Evolutionary conservation across 176 grass and related monocot genomes (phyloP).

Genomic region (Puya raimondii): DNA sequence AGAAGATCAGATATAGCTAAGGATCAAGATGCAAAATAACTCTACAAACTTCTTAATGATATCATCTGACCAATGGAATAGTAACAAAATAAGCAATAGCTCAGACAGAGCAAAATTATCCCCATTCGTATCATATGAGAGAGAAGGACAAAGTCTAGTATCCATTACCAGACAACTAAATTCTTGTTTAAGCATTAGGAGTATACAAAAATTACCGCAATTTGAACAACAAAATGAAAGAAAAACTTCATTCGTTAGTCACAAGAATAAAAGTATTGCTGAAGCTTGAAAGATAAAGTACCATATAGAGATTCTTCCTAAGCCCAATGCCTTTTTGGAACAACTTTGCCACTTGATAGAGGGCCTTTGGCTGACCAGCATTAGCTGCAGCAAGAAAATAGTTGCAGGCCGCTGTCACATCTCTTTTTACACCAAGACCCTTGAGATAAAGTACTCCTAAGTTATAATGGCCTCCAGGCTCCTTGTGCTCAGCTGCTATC

Average conservation of each 20-base stretch:
- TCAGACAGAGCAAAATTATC: neutral
- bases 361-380: conserved; percentile 90
- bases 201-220: too few species aligned
- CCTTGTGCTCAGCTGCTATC: conserved; percentile 77
- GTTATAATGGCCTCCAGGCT: conserved; percentile 90
- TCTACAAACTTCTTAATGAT: neutral
- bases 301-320: conserved; percentile 94
- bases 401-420: conserved; percentile 55
- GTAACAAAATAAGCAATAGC: too few species aligned
- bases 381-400: conserved; percentile 71
- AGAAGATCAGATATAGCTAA: too few species aligned
- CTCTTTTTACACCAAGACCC: conserved; percentile 89
- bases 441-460: conserved; percentile 89
- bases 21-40: too few species aligned
- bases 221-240: too few species aligned
- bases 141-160: too few species aligned
- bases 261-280: neutral
- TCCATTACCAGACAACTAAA: too few species aligned
- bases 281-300: conserved; percentile 23
- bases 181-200: too few species aligned
- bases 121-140: too few species aligned
- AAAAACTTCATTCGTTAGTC: too few species aligned
- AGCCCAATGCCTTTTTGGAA: conserved; percentile 90
- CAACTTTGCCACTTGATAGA: conserved; percentile 94
- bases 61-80: too few species aligned